Percentiles rank a stretch among this genome's conserved stretches.
Evolutionary conservation across 1,284 basidiomycete genomes (phyloP).

Genomic region (Rhodotorula glutinis): DNA sequence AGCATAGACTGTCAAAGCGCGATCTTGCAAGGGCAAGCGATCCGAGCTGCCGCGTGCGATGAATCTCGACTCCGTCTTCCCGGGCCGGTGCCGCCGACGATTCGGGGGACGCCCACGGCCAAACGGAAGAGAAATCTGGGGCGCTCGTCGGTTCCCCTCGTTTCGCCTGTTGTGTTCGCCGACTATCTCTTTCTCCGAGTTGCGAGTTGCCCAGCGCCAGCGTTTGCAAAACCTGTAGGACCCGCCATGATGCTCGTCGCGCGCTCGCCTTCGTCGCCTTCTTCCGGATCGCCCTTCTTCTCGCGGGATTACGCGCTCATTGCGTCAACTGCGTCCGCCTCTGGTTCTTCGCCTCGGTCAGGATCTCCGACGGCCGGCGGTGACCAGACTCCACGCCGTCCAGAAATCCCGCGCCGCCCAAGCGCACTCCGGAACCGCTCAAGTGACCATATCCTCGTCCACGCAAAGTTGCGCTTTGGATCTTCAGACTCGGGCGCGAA

Average conservation of each 20-base stretch:
- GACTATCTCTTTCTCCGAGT: too few relatives aligned
- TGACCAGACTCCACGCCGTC: not conserved
- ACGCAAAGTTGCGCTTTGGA: not conserved
- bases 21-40: too few relatives aligned
- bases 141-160: too few relatives aligned
- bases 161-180: too few relatives aligned
- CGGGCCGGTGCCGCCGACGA: too few relatives aligned
- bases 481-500: not conserved
- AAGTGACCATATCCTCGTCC: slow-evolving; percentile 15
- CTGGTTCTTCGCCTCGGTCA: not conserved
- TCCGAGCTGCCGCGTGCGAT: too few relatives aligned
- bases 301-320: not conserved
- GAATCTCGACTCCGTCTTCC: too few relatives aligned
- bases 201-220: too few relatives aligned
- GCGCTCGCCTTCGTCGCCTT: slow-evolving; percentile 3
- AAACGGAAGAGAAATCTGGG: too few relatives aligned
- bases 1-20: too few relatives aligned
- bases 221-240: too few relatives aligned
- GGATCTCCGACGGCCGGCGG: not conserved
- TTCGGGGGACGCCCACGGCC: too few relatives aligned
- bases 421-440: slow-evolving; percentile 14
- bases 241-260: slow-evolving; percentile 9
- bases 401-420: slow-evolving; percentile 7
- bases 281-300: not conserved
- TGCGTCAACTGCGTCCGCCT: not conserved